A percentile compares a stretch with the other conserved stretches of the same genome.
phyloP scores from a whole-genome alignment of 495 filamentous ascomycete genomes.

The Aspergillus biplanus region DNA sequence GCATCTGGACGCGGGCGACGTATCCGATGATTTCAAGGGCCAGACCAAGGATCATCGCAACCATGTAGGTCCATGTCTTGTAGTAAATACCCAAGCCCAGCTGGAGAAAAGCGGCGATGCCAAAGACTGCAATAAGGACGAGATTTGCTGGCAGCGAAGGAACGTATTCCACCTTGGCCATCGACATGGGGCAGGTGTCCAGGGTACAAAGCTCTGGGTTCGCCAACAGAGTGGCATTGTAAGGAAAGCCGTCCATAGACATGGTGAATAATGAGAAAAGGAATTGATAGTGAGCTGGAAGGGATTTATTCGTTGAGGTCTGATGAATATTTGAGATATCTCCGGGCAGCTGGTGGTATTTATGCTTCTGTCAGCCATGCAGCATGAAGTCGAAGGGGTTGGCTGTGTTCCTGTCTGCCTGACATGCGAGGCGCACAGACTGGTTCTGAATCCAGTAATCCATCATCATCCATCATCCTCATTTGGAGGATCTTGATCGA shows the following conservation, averaged over 20 bases:
- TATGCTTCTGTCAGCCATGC: no score
- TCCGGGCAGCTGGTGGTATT: no score
- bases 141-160: conserved; percentile 43
- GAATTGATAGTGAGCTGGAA: background rate
- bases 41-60: conserved; percentile 31
- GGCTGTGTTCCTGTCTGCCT: no score
- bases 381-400: no score
- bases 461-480: no score
- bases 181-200: conserved; percentile 40
- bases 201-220: conserved; percentile 36
- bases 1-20: conserved; percentile 32
- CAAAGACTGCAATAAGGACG: conserved; percentile 37
- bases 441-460: no score
- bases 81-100: conserved; percentile 31
- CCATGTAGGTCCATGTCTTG: conserved; percentile 36
- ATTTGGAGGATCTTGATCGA: no score
- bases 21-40: conserved; percentile 44
- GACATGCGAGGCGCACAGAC: no score
- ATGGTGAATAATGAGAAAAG: conserved; percentile 7
- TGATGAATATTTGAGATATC: no score
- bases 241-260: background rate
- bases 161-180: conserved; percentile 36
- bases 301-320: background rate
- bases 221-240: conserved; percentile 14
- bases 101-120: conserved; percentile 30